Conservation (phyloP, 2,329 filamentous ascomycete genomes). For the Trichoderma arundinaceum region DNA sequence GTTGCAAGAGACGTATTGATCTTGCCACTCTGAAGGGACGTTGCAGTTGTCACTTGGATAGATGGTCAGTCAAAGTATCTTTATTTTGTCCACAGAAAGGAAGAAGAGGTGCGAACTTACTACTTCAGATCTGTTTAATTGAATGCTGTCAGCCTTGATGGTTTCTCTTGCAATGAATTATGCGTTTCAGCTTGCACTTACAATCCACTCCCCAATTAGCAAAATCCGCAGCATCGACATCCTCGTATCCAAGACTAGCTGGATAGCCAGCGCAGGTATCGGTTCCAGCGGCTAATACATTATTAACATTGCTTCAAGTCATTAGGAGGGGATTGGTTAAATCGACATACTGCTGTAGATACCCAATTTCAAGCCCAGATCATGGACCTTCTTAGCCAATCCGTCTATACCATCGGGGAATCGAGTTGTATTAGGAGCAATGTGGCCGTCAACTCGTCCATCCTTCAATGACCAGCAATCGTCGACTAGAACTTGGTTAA, state of each 20-base stretch:
- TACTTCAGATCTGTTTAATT: conserved; percentile 32
- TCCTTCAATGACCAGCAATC: conserved; percentile 65
- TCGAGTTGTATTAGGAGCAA: conserved; percentile 54
- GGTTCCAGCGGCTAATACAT: conserved; percentile 33
- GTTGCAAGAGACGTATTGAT: conserved; percentile 42
- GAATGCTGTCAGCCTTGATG: not conserved
- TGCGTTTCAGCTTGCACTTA: conserved; percentile 37
- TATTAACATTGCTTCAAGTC: not conserved
- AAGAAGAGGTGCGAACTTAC: conserved; percentile 2
- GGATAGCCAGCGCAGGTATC: conserved; percentile 41
- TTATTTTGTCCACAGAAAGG: not conserved
- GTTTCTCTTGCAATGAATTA: not conserved
- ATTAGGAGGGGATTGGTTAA: not conserved
- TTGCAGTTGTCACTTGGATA: conserved; percentile 56
- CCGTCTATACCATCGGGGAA: conserved; percentile 65
- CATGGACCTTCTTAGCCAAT: conserved; percentile 60
- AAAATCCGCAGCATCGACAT: conserved; percentile 62
- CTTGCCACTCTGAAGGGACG: conserved; percentile 46
- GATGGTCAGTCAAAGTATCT: not conserved
- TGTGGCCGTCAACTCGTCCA: conserved; percentile 40
- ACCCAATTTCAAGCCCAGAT: conserved; percentile 64
- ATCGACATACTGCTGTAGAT: conserved; percentile 62
- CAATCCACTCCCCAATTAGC: conserved; percentile 64
- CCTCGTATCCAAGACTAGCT: conserved; percentile 61
- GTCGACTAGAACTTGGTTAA: conserved; percentile 49